Evolutionary conservation across 129 eudicot species (phyloP), one percentile per base, ranked within the genome.

Genomic region (Flaveria ramosissima): DNA sequence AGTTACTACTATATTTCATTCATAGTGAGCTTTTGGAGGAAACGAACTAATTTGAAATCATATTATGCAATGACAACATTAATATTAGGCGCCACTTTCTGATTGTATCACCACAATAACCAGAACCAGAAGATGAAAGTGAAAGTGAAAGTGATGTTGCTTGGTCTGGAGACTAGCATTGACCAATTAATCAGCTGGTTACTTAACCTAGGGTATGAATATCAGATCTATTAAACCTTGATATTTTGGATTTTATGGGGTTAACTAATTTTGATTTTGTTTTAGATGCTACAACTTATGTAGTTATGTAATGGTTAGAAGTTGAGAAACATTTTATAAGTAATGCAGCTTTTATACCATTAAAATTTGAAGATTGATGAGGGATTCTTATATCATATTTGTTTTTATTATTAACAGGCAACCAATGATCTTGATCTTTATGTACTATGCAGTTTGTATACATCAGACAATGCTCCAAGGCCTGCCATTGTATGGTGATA

Each of bases 391-490:
- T 36, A 36, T 36, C 41, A 36, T 36, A 36, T 36, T 36, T 6
- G 41, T 36, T 27, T 30, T 4, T 30, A 30, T 20, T 26, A 15
- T 17, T 63, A 46, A 30, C 61, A 75, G 79, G 72, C 23, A 50
- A 41, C 46, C 23, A 6, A 3, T 62, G 47, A 48, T 56, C 48
- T 73, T 27, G 70, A 50, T 75, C 68, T 39, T 75, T 16, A n/a
- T 27, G 70, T 75, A 56, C 72, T 50, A 50, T 50, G 64, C 36
- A 53, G 63, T 70, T 50, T 45, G 72, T 65, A 76, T 42, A 6
- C 80, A n/a, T 71, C 64, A 77, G 66, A 80, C 56, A 72, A 80
- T 68, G 70, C 83, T 73, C 77, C 63, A 83, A 41, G 57, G 23
- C 78, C 68, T 71, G 45, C 65, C 73, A 73, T 65, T 23, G 27